Percentiles rank a stretch among this genome's conserved stretches.
These are phyloP conservation scores for Myxozyma melibiosi DNA, from an alignment of 805 yeast species.

Conservation along the genomic window DNA sequence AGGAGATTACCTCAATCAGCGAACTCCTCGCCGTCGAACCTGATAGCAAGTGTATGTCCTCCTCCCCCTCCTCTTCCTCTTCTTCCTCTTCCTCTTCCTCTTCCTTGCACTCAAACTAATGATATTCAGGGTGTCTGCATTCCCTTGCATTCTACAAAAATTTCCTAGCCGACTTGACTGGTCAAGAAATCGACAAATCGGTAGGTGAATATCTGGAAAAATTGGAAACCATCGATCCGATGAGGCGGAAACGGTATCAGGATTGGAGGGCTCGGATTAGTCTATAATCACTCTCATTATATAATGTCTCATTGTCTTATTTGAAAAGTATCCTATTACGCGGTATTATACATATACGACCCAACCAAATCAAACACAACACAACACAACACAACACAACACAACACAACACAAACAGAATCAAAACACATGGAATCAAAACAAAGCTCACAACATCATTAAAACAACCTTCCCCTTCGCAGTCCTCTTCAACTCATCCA, in stretches of 20 bases:
- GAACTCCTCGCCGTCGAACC: constrained; percentile 74
- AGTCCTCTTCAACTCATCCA: constrained; percentile 49
- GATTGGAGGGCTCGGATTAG: constrained; percentile 16
- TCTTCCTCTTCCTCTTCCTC: constrained; percentile 35
- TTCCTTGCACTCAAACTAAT: not conserved
- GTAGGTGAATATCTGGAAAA: constrained; percentile 45
- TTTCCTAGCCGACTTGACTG: constrained; percentile 37
- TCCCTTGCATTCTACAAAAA: constrained; percentile 51
- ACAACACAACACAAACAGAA: too few species aligned
- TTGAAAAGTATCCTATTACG: not conserved
- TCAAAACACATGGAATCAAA: too few species aligned
- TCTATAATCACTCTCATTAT: not conserved
- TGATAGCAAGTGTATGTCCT: constrained; percentile 56
- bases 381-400: not conserved
- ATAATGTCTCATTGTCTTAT: not conserved
- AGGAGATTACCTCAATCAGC: constrained; percentile 52
- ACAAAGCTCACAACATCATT: not conserved
- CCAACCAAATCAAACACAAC: too few species aligned
- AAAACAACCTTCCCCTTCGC: constrained; percentile 66
- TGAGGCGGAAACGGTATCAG: constrained; percentile 60
- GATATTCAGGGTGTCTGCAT: constrained; percentile 60
- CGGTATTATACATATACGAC: not conserved
- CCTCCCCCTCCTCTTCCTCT: constrained; percentile 16
- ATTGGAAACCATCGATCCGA: constrained; percentile 62
- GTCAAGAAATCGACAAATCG: constrained; percentile 23